phyloP scores from a whole-genome alignment of 345 rosid genomes.

The Salix caprea region DNA sequence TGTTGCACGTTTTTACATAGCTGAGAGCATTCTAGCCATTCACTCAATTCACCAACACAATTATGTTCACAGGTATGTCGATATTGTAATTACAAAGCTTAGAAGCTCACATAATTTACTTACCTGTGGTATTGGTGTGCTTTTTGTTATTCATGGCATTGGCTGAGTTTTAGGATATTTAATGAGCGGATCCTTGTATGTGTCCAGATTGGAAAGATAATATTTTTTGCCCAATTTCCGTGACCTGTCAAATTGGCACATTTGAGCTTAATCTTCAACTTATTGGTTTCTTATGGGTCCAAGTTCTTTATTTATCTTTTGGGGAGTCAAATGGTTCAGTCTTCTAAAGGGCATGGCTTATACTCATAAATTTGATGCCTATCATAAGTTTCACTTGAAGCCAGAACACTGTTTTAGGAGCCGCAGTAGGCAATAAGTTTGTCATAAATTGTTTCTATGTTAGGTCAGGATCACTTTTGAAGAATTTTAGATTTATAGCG shows the following conservation, averaged over 20 bases:
- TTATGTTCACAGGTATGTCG: conserved; percentile 15
- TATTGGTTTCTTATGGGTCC: neutral
- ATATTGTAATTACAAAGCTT: neutral
- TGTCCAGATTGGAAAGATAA: neutral
- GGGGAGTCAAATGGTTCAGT: neutral
- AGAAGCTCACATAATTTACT: neutral
- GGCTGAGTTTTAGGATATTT: neutral
- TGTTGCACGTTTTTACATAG: conserved; percentile 74
- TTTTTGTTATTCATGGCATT: neutral
- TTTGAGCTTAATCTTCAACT: neutral
- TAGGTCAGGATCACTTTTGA: neutral
- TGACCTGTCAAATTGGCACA: neutral
- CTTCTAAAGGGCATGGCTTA: neutral
- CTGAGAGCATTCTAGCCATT: conserved; percentile 22
- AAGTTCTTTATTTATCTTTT: neutral
- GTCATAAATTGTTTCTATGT: neutral
- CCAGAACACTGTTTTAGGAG: neutral
- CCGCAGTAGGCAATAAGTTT: neutral
- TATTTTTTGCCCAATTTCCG: neutral
- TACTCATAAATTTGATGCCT: neutral
- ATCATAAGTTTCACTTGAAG: neutral
- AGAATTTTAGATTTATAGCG: neutral
- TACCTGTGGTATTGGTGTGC: neutral
- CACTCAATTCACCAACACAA: conserved; percentile 16
- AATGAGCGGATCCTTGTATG: neutral